These are phyloP conservation scores for Zygoascus hellenicus DNA, from an alignment of 1,139 yeast genomes.

Conservation along the genomic window DNA sequence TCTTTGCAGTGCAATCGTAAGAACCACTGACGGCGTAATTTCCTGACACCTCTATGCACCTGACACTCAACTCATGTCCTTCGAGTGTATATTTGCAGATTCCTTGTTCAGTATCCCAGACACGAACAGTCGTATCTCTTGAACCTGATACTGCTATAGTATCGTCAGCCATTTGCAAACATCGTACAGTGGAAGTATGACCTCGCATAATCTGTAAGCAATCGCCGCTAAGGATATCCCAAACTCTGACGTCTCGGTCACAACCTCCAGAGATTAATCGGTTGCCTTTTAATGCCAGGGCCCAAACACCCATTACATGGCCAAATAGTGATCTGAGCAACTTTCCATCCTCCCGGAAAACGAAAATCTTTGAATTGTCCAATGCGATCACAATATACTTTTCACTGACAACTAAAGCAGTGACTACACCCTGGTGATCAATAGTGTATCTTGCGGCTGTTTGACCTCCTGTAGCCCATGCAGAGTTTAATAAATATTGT, in stretches of 20 bases:
- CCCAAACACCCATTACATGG: slow-evolving; percentile 98
- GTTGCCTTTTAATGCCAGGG: slow-evolving; percentile 72
- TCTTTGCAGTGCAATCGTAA: slow-evolving; percentile 83
- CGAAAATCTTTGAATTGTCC: slow-evolving; percentile 40
- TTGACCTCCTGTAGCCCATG: slow-evolving; percentile 40
- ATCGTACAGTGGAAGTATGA: slow-evolving; percentile 88
- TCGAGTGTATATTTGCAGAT: slow-evolving; percentile 67
- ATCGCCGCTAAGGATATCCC: slow-evolving; percentile 72
- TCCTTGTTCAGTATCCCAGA: slow-evolving; percentile 85
- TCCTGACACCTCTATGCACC: slow-evolving; percentile 61
- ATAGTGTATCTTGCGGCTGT: slow-evolving; percentile 38
- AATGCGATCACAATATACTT: slow-evolving; percentile 39
- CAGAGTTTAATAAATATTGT: slow-evolving; percentile 38
- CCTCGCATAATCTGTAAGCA: slow-evolving; percentile 82
- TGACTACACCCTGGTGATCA: slow-evolving; percentile 36
- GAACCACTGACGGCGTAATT: slow-evolving; percentile 55
- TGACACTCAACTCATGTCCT: slow-evolving; percentile 68
- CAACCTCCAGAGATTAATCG: slow-evolving; percentile 86
- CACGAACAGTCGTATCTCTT: slow-evolving; percentile 80
- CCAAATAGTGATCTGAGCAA: slow-evolving; percentile 68
- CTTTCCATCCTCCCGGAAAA: slow-evolving; percentile 56
- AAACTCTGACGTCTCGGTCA: slow-evolving; percentile 83
- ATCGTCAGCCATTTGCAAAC: slow-evolving; percentile 72
- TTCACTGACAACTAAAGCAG: slow-evolving; percentile 35
- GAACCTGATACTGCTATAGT: slow-evolving; percentile 80